phyloP scores from a whole-genome alignment of 192 early-diverging fungal species.

The Umbelopsis sp. region DNA sequence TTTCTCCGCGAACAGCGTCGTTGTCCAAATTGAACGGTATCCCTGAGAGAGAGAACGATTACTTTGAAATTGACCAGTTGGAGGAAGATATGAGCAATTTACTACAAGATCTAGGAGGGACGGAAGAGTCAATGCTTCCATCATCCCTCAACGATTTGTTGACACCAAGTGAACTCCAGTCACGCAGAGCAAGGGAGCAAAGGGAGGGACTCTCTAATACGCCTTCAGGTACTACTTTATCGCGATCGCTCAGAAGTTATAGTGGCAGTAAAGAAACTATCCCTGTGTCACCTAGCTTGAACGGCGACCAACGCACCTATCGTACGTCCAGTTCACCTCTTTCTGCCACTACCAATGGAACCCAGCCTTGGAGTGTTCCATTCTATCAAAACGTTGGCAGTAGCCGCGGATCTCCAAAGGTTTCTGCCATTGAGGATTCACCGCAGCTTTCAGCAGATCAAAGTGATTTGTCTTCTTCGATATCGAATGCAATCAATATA shows the following conservation, averaged over 20 bases:
- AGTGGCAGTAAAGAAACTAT: background rate
- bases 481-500: conserved; percentile 25
- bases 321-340: conserved; percentile 16
- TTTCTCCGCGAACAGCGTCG: conserved; percentile 10
- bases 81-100: conserved; percentile 2
- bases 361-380: background rate
- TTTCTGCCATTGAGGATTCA: background rate
- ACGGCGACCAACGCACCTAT: background rate
- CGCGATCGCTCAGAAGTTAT: conserved; percentile 14
- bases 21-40: conserved; percentile 12
- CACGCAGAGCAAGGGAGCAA: conserved; percentile 24
- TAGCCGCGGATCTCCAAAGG: background rate
- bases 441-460: background rate
- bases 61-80: conserved; percentile 2
- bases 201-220: background rate
- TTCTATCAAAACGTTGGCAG: background rate
- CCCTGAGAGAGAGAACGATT: background rate
- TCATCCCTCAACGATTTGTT: conserved; percentile 58
- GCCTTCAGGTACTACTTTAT: background rate
- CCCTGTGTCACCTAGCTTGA: background rate
- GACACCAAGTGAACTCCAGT: conserved; percentile 47
- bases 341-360: background rate
- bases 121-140: conserved; percentile 43
- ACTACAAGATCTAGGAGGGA: background rate
- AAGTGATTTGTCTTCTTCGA: background rate